Evolutionary conservation across 306 rosid species (phyloP), one percentile per base, ranked within the genome.

Genomic region (Quercus gilva): DNA sequence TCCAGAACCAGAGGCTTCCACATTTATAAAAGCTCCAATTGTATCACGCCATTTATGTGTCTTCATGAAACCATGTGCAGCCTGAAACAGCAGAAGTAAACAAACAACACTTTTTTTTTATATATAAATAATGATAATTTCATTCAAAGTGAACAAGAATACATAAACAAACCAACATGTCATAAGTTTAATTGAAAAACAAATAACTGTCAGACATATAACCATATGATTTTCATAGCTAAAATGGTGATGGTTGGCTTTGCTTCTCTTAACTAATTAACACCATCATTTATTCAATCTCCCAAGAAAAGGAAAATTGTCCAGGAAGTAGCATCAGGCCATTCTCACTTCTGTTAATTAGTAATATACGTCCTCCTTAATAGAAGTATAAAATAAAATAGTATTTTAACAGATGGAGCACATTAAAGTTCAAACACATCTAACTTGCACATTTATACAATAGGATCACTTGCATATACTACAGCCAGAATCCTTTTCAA

Each of bases 11-110:
- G 99, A 90, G 61, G 99, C 99, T 87, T 96, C 99, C 60, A 96
- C 90, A 78, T 96, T 93, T 84, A 96, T 87, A 83, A 84, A 84
- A 83, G 98, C 99, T 85, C 99, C 99, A 79, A 96, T 87, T 12
- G 94, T 89, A 64, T 93, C 86, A 71, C 73, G 93, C 99, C 99
- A 96, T 79, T 87, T 86, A 88, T 96, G 87, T 49, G 91, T 89
- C 91, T 84, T 92, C 97, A 96, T 96, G 88, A 96, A 96, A 35
- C 99, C 99, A 84, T 96, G 99, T 29, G 99, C 58, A 76, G 94
- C 99, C 99, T 95, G 82, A 75, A 75, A 81, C 70, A 88, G 78
- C 59, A 82, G 45, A 73, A 71, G 74, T 29, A 35, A 67, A 68
- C 4, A 68, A 18, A 68, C 26, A 35, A 29, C 49, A 23, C 29